Base-by-base conservation (phyloP, 2,329 filamentous ascomycete genomes). In the Arachnomyces sp. region DNA sequence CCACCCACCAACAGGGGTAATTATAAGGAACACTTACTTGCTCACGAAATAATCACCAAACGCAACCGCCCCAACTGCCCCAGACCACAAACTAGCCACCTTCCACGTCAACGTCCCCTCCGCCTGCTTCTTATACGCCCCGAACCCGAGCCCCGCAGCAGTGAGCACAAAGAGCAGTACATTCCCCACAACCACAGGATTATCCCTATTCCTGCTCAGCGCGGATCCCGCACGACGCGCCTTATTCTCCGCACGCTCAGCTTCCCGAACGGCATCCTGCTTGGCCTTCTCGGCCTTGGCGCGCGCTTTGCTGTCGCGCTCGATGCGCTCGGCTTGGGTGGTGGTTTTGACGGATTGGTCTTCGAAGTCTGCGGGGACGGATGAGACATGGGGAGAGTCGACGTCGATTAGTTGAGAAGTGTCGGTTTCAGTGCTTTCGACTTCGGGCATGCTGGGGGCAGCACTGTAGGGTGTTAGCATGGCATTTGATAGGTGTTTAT, bases 41-140 rank as follows among this genome's bases (percentile, higher is more conserved):
- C 68, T 72, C 32, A 67, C 61, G 42, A 63, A 68, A 51, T 70
- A 72, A 52, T 72, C 68, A 20, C 60, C 64, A 2, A 61, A 57
- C 38, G 64, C 65, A 33, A 68, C 58, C 9, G 64, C 60, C 16
- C 66, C 66, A 13, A 72, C 60, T 17, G 56, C 64, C 7, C 64
- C 67, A 25, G 64, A 60, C 47, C 60, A 63, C 6, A 61, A 43
- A 8, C 67, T 65, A 40, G 66, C 60, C 33, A 68, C 43, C 47
- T 68, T 55, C 65, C 66, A 68, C 13, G 67, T 67, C 43, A 72
- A 55, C 46, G 64, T 62, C 31, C 68, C 68, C 39, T 60, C 53
- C 2, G 54, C 44, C 45, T 71, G 64, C 55, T 70, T 70, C 45
- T 58, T 58, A 50, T 70, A 71, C 12, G 66, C 68, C n/a, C 65